A percentile compares a stretch with the other conserved stretches of the same genome.
Conservation (phyloP, 257 asterid genomes). For the Leonotis leonurus region DNA sequence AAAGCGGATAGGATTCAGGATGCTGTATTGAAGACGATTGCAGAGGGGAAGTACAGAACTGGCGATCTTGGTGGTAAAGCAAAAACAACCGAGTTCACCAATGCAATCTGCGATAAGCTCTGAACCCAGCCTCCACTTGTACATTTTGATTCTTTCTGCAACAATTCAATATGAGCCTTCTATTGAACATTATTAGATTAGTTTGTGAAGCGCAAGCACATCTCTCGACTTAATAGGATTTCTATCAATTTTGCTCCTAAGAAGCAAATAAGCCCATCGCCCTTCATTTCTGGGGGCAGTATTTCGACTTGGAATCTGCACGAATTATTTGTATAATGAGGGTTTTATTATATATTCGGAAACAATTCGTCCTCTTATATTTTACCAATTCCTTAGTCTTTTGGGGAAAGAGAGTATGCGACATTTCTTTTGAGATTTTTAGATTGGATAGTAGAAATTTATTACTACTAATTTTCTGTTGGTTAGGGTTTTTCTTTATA, state of each 20-base stretch:
- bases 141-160: slow-evolving; percentile 27
- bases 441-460: too few relatives aligned
- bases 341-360: too few relatives aligned
- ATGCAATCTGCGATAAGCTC: slow-evolving; percentile 74
- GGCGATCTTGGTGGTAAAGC: slow-evolving; percentile 89
- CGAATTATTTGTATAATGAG: background rate
- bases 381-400: too few relatives aligned
- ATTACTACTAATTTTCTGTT: too few relatives aligned
- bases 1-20: slow-evolving; percentile 77
- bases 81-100: slow-evolving; percentile 69
- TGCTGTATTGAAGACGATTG: slow-evolving; percentile 72
- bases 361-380: too few relatives aligned
- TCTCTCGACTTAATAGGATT: slow-evolving; percentile 6
- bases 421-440: too few relatives aligned
- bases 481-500: too few relatives aligned
- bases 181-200: slow-evolving; percentile 11
- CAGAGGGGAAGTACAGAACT: slow-evolving; percentile 87
- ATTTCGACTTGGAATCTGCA: too few relatives aligned
- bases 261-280: slow-evolving; percentile 25
- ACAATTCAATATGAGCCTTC: slow-evolving; percentile 17
- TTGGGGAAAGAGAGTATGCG: too few relatives aligned
- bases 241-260: slow-evolving; percentile 15
- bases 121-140: slow-evolving; percentile 22
- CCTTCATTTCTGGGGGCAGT: slow-evolving; percentile 13
- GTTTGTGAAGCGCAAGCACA: slow-evolving; percentile 17